phyloP scores from a whole-genome alignment of 2,329 filamentous ascomycete genomes.

The Penicillium verrucosum region DNA sequence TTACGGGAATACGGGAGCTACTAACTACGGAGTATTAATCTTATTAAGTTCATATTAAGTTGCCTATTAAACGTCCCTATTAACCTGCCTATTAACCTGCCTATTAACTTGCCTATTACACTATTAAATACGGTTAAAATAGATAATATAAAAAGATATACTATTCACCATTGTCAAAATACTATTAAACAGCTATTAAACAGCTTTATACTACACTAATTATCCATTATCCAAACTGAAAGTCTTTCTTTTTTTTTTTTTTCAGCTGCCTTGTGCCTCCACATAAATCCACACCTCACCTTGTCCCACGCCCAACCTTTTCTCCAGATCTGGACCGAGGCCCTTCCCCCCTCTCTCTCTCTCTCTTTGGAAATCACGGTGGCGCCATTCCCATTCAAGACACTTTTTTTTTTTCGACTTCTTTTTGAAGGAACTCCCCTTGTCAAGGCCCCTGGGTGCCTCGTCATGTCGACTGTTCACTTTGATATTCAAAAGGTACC shows the following conservation, averaged over 20 bases:
- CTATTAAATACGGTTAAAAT: neutral
- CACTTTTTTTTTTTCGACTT: neutral
- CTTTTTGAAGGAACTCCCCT: neutral
- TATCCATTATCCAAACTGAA: no score
- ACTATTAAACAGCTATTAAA: neutral
- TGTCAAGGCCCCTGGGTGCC: slow-evolving; percentile 1
- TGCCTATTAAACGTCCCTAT: no score
- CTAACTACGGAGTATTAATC: neutral
- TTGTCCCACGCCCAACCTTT: slow-evolving; percentile 2
- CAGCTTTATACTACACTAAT: no score
- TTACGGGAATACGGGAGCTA: neutral
- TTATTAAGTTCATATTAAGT: no score
- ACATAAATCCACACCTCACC: neutral
- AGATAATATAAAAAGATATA: neutral
- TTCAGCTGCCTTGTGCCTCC: slow-evolving; percentile 9
- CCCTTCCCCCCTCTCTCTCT: neutral
- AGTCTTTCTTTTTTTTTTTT: neutral
- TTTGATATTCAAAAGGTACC: slow-evolving; percentile 7
- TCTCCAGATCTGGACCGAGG: slow-evolving; percentile 24
- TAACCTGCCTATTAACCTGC: neutral
- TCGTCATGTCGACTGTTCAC: slow-evolving; percentile 20
- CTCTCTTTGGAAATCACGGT: neutral
- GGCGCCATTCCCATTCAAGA: neutral
- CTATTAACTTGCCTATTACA: neutral
- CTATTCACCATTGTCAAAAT: neutral